Percentiles rank a stretch among this genome's conserved stretches.
Evolutionary conservation across 1,139 yeast genomes (phyloP).

Genomic region (Diutina siamensis): DNA sequence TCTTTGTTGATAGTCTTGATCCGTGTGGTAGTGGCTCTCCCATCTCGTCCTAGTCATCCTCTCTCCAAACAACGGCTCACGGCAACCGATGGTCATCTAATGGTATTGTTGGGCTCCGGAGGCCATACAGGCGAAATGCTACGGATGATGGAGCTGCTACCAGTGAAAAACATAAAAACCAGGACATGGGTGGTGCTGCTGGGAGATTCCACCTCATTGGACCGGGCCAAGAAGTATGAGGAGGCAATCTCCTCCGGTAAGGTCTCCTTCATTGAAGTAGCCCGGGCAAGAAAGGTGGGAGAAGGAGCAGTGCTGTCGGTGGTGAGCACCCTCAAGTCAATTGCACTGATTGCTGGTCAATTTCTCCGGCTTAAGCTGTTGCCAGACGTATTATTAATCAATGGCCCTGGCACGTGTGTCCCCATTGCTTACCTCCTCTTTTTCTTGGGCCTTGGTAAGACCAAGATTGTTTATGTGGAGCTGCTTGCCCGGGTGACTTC

Average conservation of each 20-base stretch:
- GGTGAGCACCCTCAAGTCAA: constrained; percentile 37
- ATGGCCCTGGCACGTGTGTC: constrained; percentile 94
- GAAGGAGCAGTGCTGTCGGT: constrained; percentile 46
- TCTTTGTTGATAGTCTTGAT: no score
- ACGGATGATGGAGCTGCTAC: constrained; percentile 37
- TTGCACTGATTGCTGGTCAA: constrained; percentile 11
- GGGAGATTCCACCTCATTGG: constrained; percentile 49
- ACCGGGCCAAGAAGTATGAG: constrained; percentile 37
- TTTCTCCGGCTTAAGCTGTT: constrained; percentile 13
- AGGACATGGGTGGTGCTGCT: constrained; percentile 39
- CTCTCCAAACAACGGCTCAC: not conserved
- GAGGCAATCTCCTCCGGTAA: constrained; percentile 11
- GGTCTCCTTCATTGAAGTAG: constrained; percentile 24
- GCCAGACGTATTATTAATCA: constrained; percentile 52
- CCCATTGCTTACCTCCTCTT: constrained; percentile 59
- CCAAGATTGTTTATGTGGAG: constrained; percentile 71
- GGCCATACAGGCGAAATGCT: constrained; percentile 98
- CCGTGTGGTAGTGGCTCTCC: no score
- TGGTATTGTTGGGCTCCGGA: constrained; percentile 66
- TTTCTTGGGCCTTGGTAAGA: constrained; percentile 36
- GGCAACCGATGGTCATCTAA: constrained; percentile 15
- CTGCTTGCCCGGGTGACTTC: constrained; percentile 75
- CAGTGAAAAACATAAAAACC: constrained; percentile 14
- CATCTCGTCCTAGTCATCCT: no score
- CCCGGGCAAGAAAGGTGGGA: constrained; percentile 72